phyloP scores from a whole-genome alignment of 2,329 filamentous ascomycete genomes.

The Hypoxylon sp. region DNA sequence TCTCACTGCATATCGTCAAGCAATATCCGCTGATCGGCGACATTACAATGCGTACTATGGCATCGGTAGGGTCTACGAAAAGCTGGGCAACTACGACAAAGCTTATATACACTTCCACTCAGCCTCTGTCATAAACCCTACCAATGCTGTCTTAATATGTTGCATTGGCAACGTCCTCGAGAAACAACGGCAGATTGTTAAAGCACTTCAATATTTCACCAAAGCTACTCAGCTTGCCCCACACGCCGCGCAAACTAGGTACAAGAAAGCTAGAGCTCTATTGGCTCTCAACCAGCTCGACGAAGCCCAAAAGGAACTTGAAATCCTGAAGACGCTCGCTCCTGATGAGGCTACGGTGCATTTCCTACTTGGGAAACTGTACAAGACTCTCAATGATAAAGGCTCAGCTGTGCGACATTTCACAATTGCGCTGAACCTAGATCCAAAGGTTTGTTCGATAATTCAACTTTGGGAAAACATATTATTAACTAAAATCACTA shows the following conservation, averaged over 20 bases:
- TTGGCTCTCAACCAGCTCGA: conserved; percentile 81
- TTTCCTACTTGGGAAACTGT: conserved; percentile 90
- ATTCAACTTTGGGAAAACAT: not conserved
- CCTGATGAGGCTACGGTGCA: conserved; percentile 97
- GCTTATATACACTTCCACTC: conserved; percentile 93
- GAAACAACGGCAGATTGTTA: conserved; percentile 85
- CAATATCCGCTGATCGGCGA: conserved; percentile 86
- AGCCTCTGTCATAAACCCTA: conserved; percentile 90
- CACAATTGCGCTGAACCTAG: conserved; percentile 93
- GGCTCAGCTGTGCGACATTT: conserved; percentile 91
- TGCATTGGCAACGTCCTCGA: conserved; percentile 93
- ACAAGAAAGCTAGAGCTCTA: conserved; percentile 91
- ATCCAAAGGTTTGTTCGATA: conserved; percentile 84
- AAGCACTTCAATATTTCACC: conserved; percentile 85
- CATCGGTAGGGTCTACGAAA: conserved; percentile 85
- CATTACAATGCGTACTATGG: conserved; percentile 99
- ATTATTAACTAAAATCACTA: conserved; percentile 58
- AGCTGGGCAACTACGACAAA: conserved; percentile 90
- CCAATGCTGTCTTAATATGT: conserved; percentile 91
- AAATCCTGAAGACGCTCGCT: conserved; percentile 89
- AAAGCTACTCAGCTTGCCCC: conserved; percentile 88
- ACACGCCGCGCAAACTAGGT: conserved; percentile 84
- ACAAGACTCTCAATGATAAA: conserved; percentile 80
- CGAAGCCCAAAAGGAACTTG: conserved; percentile 83
- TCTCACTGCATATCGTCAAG: conserved; percentile 86